Percentiles rank a stretch among this genome's conserved stretches.
Conservation (phyloP, 495 filamentous ascomycete species). For the Podospora didyma region DNA sequence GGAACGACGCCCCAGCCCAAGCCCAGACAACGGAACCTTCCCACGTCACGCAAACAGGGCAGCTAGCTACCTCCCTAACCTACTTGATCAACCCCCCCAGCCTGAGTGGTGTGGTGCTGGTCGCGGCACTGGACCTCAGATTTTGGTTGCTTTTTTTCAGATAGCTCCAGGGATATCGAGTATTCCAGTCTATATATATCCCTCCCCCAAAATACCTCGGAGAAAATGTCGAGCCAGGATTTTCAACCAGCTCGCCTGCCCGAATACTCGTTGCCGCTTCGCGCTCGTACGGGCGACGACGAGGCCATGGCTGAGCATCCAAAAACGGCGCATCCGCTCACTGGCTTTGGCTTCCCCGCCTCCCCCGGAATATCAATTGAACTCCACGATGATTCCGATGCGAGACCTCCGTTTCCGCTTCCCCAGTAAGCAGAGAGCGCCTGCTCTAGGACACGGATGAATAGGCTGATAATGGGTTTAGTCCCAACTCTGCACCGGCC, state of each 20-base stretch:
- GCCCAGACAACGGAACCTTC: too few relatives aligned
- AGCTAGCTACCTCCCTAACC: too few relatives aligned
- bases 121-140: too few relatives aligned
- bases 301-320: conserved; percentile 10
- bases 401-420: conserved; percentile 14
- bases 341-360: conserved; percentile 12
- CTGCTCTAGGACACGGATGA: too few relatives aligned
- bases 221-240: not conserved
- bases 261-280: conserved; percentile 15
- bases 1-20: too few relatives aligned
- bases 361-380: conserved; percentile 40
- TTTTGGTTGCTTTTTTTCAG: too few relatives aligned
- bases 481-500: conserved; percentile 35
- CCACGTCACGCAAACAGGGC: too few relatives aligned
- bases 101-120: too few relatives aligned
- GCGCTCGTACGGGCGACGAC: conserved; percentile 6
- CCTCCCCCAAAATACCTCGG: not conserved
- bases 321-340: conserved; percentile 17
- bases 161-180: too few relatives aligned
- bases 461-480: not conserved
- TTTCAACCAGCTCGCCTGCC: not conserved
- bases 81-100: too few relatives aligned
- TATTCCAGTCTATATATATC: not conserved
- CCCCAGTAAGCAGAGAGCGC: conserved; percentile 23
- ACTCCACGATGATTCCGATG: conserved; percentile 25